Conservation (phyloP, 1,284 basidiomycete genomes). For the Thecaphora frezii region DNA sequence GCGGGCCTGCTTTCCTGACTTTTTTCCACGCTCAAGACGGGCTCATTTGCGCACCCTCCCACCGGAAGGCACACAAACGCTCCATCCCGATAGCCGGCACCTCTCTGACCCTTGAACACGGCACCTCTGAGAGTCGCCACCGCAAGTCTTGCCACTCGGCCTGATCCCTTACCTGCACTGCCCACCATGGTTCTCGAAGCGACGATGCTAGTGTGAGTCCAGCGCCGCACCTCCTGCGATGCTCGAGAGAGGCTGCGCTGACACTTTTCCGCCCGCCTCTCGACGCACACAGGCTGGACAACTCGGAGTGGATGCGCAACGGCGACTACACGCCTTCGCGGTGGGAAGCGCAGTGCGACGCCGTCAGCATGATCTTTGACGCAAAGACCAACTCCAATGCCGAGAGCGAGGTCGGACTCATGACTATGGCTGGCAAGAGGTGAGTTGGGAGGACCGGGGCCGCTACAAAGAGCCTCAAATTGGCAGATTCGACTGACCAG, state of each 20-base stretch:
- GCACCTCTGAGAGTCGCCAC: too few relatives aligned
- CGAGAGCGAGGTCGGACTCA: constrained; percentile 93
- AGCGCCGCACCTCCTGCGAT: neutral
- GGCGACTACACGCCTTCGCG: constrained; percentile 83
- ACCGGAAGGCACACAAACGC: too few relatives aligned
- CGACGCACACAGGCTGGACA: constrained; percentile 47
- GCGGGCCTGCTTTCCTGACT: too few relatives aligned
- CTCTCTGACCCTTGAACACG: too few relatives aligned
- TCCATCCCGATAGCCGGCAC: too few relatives aligned
- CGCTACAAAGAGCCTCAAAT: too few relatives aligned
- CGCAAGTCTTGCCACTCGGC: too few relatives aligned
- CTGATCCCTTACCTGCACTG: neutral
- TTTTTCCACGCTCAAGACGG: too few relatives aligned
- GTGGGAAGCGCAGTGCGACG: constrained; percentile 88
- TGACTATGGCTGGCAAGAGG: constrained; percentile 81
- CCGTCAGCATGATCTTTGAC: constrained; percentile 85
- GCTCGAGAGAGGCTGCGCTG: too few relatives aligned
- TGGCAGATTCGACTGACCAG: too few relatives aligned
- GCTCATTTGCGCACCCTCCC: too few relatives aligned
- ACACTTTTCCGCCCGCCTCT: neutral
- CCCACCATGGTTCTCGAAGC: constrained; percentile 56
- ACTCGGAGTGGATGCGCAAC: constrained; percentile 66
- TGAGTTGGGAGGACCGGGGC: neutral
- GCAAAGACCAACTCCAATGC: constrained; percentile 89
- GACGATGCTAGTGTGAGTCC: constrained; percentile 56